A percentile compares a stretch with the other conserved stretches of the same genome.
These are phyloP conservation scores for Vachellia pachyceras DNA, from an alignment of 306 rosid genomes.

Conservation along the genomic window DNA sequence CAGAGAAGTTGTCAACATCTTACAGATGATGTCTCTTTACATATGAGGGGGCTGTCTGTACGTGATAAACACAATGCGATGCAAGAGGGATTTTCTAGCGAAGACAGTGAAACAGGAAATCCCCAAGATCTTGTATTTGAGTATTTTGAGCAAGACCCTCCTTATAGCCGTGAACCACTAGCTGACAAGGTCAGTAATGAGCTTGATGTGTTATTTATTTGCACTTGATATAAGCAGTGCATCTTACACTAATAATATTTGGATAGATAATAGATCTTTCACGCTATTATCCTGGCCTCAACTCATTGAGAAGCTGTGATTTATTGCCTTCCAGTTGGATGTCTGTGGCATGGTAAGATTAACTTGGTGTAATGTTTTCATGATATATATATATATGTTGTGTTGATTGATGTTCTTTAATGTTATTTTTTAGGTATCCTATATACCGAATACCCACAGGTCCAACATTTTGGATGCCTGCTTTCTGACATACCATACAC, in stretches of 20 bases:
- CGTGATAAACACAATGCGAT: constrained; percentile 42
- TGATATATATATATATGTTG: not conserved
- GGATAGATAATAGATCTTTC: constrained; percentile 85
- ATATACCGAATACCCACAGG: constrained; percentile 92
- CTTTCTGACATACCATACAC: constrained; percentile 87
- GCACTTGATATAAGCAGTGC: constrained; percentile 21
- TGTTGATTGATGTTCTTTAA: constrained; percentile 36
- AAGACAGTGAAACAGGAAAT: constrained; percentile 69
- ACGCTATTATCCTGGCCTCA: constrained; percentile 60
- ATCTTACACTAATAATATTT: constrained; percentile 39
- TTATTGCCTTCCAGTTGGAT: constrained; percentile 84
- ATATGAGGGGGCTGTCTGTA: constrained; percentile 54
- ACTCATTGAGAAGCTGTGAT: constrained; percentile 86
- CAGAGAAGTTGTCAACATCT: constrained; percentile 46
- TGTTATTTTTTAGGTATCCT: constrained; percentile 78
- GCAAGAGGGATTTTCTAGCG: constrained; percentile 71
- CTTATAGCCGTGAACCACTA: constrained; percentile 85
- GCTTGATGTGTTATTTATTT: constrained; percentile 33
- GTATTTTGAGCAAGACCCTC: constrained; percentile 78
- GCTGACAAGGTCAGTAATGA: constrained; percentile 71
- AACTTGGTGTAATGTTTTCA: constrained; percentile 27
- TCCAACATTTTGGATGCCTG: constrained; percentile 86
- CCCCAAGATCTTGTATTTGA: constrained; percentile 63
- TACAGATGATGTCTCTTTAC: constrained; percentile 39
- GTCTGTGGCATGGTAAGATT: constrained; percentile 85